Conservation (phyloP, 768 basidiomycete species). For the Pleurotus ostreatus region DNA sequence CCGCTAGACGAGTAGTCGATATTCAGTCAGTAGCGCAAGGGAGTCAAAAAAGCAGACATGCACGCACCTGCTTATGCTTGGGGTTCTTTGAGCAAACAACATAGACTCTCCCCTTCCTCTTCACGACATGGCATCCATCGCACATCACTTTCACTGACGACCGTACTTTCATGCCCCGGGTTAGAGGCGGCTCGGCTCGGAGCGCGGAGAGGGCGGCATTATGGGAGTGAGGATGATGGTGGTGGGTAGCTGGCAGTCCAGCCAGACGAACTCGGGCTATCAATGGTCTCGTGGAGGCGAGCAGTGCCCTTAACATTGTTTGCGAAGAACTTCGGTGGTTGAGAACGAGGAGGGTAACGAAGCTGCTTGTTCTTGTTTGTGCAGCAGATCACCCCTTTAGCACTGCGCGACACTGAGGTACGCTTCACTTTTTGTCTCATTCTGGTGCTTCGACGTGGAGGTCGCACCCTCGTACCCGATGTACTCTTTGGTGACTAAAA, state of each 20-base stretch:
- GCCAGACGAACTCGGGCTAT: slow-evolving; percentile 39
- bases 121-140: slow-evolving; percentile 87
- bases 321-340: background rate
- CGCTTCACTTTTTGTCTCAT: too few relatives aligned
- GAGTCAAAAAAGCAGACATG: background rate
- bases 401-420: too few relatives aligned
- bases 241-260: background rate
- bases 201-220: slow-evolving; percentile 13
- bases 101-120: slow-evolving; percentile 87
- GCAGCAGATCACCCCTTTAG: too few relatives aligned
- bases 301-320: slow-evolving; percentile 62
- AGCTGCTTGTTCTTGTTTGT: too few relatives aligned
- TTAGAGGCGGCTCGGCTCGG: slow-evolving; percentile 21
- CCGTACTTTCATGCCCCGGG: slow-evolving; percentile 94
- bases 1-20: slow-evolving; percentile 35
- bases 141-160: slow-evolving; percentile 94
- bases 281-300: slow-evolving; percentile 61
- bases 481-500: too few relatives aligned
- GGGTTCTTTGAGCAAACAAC: slow-evolving; percentile 92
- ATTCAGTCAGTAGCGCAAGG: slow-evolving; percentile 9
- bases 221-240: background rate
- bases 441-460: too few relatives aligned
- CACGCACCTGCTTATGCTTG: slow-evolving; percentile 91
- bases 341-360: too few relatives aligned
- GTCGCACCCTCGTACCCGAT: too few relatives aligned